A percentile compares a stretch with the other conserved stretches of the same genome.
Conservation (phyloP, 441 rosid species). For the Corymbia citriodora region DNA sequence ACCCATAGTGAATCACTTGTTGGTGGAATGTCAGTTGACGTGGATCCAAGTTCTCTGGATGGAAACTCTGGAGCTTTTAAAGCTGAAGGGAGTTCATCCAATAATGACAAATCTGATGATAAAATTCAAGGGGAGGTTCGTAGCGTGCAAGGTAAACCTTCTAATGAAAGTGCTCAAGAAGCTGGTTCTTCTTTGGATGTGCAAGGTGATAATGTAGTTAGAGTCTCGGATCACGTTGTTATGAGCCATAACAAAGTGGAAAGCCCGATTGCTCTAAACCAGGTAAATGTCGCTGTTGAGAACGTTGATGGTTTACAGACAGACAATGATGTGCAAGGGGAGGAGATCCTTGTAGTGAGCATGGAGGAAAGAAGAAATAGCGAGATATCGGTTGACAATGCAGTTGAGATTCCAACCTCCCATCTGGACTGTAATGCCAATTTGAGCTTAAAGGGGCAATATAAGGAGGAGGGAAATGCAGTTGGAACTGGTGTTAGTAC, state of each 20-base stretch:
- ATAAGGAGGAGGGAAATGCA: conserved; percentile 21
- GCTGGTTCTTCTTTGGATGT: conserved; percentile 27
- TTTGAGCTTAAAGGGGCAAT: conserved; percentile 17
- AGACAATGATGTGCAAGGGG: conserved; percentile 6
- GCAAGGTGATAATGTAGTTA: conserved; percentile 23
- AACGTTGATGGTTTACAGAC: conserved; percentile 18
- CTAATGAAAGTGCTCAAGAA: conserved; percentile 25
- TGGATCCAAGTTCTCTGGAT: conserved; percentile 19
- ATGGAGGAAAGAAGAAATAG: conserved; percentile 14
- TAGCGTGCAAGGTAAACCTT: conserved; percentile 20
- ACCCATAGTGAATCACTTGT: conserved; percentile 24
- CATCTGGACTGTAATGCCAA: conserved; percentile 14
- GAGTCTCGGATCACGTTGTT: conserved; percentile 14
- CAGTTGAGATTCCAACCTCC: conserved; percentile 17
- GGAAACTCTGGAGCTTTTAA: conserved; percentile 21
- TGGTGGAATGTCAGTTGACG: conserved; percentile 24
- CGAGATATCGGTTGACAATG: conserved; percentile 18
- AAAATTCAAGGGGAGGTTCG: conserved; percentile 21
- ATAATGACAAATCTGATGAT: conserved; percentile 14
- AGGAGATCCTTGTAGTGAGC: conserved; percentile 7
- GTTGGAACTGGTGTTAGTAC: conserved; percentile 9
- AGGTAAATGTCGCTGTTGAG: conserved; percentile 21
- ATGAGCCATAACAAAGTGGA: conserved; percentile 19
- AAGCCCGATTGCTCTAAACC: conserved; percentile 23
- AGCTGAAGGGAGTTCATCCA: conserved; percentile 12